Evolutionary conservation across 371 early-diverging fungal genomes (phyloP), one percentile per base, ranked within the genome.

Genomic region (Rhizopus sp.): DNA sequence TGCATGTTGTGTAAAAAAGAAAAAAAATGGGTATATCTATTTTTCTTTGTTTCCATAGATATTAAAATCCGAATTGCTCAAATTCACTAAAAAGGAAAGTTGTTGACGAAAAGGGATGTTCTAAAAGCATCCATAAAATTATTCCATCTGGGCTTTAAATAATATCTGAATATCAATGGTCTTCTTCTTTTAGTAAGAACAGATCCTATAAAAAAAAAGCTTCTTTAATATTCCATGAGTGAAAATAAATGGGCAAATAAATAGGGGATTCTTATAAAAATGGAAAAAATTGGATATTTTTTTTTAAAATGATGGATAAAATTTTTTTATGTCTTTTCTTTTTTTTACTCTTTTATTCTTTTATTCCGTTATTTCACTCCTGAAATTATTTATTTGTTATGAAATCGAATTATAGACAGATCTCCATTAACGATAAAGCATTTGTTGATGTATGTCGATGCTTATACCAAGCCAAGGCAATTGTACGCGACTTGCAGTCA

Each of bases 401-500:
- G 54, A 40, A 33, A 7, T 54, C 34, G 4, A 34, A 54, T 30
- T 12, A 3, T 37, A 50, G 10, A 30, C 39, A 3, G 7, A 50
- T 44, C 5, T 53, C 50, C 35, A 31, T 40, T 13, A 49, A 53
- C 3, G 77, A 73, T 54, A 63, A 62, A 39, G 54, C 57, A 0
- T 70, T 72, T 52, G 59, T 76, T 3, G 78, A 77, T 30, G 74
- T 77, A 17, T 71, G 69, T 46, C 74, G 78, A 2, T 77, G 78
- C 44, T 52, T 77, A 30, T 68, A 77, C 35, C 78, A 77, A 60
- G 69, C 73, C n/a, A 77, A 77, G 50, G 50, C 65, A 9, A 72
- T 77, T 29, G 78, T 77, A 23, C 65, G 72, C 47, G 72, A 74
- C 13, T 49, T 77, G 1, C 57, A 64, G 41, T 41, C 60, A 0